Conservation (phyloP, 106 monocot genomes). For the Dendrobium huoshanense region DNA sequence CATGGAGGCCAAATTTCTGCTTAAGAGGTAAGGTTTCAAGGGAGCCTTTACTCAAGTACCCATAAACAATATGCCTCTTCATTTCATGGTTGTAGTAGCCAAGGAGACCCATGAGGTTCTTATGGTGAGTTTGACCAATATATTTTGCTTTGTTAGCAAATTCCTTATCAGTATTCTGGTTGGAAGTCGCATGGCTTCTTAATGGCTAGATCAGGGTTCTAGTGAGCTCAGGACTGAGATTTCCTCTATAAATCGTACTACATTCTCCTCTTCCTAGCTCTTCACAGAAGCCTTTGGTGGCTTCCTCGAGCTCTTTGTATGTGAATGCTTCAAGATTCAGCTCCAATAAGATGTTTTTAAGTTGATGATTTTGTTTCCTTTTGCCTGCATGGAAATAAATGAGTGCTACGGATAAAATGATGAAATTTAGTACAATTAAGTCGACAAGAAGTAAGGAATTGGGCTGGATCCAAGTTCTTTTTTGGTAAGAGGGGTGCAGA, state of each 20-base stretch:
- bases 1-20: too few relatives aligned
- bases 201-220: conserved; percentile 53
- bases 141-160: too few relatives aligned
- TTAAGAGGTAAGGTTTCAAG: too few relatives aligned
- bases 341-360: too few relatives aligned
- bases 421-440: neutral
- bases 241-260: conserved; percentile 52
- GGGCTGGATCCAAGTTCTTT: neutral
- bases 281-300: too few relatives aligned
- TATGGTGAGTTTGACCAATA: too few relatives aligned
- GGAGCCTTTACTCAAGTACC: too few relatives aligned
- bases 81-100: too few relatives aligned
- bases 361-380: neutral
- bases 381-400: neutral
- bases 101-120: conserved; percentile 11
- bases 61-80: too few relatives aligned
- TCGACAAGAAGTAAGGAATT: neutral
- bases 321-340: too few relatives aligned
- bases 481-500: too few relatives aligned
- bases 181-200: conserved; percentile 30
- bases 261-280: conserved; percentile 15
- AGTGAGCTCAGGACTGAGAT: conserved; percentile 6
- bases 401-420: neutral
- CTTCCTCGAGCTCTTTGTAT: too few relatives aligned
- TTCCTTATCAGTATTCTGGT: conserved; percentile 1